Base-by-base conservation (phyloP, 352 stramenopile species). In the Poterioochromonas sp. region DNA sequence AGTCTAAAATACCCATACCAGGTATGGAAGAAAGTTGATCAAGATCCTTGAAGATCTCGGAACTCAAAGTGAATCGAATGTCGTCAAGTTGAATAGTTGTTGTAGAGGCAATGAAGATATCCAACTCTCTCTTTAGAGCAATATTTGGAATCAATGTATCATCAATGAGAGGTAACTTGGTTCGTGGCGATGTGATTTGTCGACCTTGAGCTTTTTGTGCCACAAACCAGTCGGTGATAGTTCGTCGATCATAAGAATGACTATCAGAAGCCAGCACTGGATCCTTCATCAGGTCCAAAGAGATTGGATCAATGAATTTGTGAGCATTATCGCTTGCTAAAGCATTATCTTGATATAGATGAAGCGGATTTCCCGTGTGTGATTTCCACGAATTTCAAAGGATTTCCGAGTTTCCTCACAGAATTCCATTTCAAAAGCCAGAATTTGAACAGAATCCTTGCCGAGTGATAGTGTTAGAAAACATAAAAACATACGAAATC, bases 271-370 rank as follows among this genome's bases (percentile, higher is more conserved):
- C 58, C 11, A 40, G 5, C 5, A 68, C 58, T 15, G 58, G 58
- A 39, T 68, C 58, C 11, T 8, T 68, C 15, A 68, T 35, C 15
- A 68, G 5, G 12, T 68, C 58, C 12, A n/a, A 26, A 68, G 15
- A 35, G 15, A 68, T 68, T n/a, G 58, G 58, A 68, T 68, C 58
- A 68, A 68, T 68, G 11, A 35, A 68, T 18, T 32, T 40, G 58
- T 68, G 58, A 53, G n/a, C n/a, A n/a, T n/a, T n/a, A n/a, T n/a
- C n/a, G n/a, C n/a, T n/a, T n/a, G n/a, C n/a, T n/a, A n/a, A n/a
- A n/a, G n/a, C n/a, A n/a, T n/a, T n/a, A n/a, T n/a, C n/a, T n/a
- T n/a, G n/a, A n/a, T n/a, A n/a, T n/a, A n/a, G n/a, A n/a, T n/a
- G n/a, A n/a, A n/a, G n/a, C n/a, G n/a, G n/a, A n/a, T n/a, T n/a